Evolutionary conservation across 306 rosid genomes (phyloP), one percentile per base, ranked within the genome.

Genomic region (Pyrus bretschneideri): DNA sequence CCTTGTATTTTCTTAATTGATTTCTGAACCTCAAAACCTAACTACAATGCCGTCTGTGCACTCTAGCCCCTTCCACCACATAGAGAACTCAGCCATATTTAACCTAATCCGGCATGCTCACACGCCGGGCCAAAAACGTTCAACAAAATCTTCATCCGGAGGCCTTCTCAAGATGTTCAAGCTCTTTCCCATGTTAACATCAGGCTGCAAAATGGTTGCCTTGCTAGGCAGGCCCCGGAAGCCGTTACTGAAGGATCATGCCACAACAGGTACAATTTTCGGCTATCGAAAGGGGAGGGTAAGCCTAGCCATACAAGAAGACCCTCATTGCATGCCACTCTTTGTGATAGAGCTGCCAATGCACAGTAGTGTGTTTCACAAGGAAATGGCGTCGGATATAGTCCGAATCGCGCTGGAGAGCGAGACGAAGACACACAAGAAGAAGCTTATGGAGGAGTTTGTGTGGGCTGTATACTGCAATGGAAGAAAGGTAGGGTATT

Each of bases 201-300:
- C 98, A 0, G 98, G 99, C 38, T 95, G 97, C 89, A 95, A 95
- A 80, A 92, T 95, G 99, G 98, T 91, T 42, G 96, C 93, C 0
- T 87, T 95, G 6, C 79, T 95, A 5, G 98, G 99, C 44, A 80
- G 93, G 49, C 96, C 96, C 1, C 73, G 97, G 13, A 91, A 88
- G 81, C 88, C 98, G 7, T 69, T 92, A 76, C 83, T 95, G 2
- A 95, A 95, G 66, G 99, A 95, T 84, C 67, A 83, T 10, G 97
- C 98, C 10, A 92, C 96, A 0, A 95, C 97, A 0, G 99, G 93
- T 1, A 95, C 99, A 2, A 89, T 95, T 13, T 95, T 92, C 8
- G 99, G 99, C 2, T 92, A 83, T 82, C 81, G 97, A 0, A 95
- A 90, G 76, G 97, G 99, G 22, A 89, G 96, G 74, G 92, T 95